Evolutionary conservation across 495 filamentous ascomycete species (phyloP).

Genomic region (Bryoglossum gracile): DNA sequence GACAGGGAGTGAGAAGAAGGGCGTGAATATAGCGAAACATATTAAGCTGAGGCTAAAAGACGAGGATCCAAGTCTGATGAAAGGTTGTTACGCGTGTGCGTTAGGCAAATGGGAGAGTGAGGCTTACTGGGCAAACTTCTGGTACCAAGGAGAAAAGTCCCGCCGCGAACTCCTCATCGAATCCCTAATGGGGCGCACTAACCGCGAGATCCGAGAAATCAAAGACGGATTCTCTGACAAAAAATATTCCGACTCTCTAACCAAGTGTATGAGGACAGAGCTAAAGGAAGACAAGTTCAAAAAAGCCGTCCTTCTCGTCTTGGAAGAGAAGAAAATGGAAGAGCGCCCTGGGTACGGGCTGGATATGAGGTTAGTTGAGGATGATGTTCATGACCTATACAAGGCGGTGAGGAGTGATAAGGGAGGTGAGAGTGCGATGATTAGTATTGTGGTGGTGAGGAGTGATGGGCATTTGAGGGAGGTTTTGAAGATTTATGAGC

Average conservation of each 20-base stretch:
- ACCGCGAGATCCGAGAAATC: slow-evolving; percentile 80
- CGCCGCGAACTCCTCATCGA: slow-evolving; percentile 88
- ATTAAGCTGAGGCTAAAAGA: slow-evolving; percentile 74
- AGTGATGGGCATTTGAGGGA: slow-evolving; percentile 77
- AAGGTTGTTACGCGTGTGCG: slow-evolving; percentile 82
- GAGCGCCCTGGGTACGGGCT: slow-evolving; percentile 38
- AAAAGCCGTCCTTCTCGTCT: slow-evolving; percentile 72
- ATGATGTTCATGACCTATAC: slow-evolving; percentile 67
- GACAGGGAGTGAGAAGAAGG: slow-evolving; percentile 57
- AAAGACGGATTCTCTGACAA: slow-evolving; percentile 91
- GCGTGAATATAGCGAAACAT: slow-evolving; percentile 94
- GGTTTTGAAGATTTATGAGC: slow-evolving; percentile 66
- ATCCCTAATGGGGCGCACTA: slow-evolving; percentile 78
- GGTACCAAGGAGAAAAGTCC: slow-evolving; percentile 85
- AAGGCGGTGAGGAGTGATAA: slow-evolving; percentile 62
- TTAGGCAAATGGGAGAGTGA: slow-evolving; percentile 90
- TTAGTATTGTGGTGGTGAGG: slow-evolving; percentile 71
- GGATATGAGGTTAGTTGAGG: slow-evolving; percentile 45
- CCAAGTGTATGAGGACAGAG: slow-evolving; percentile 82
- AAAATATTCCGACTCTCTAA: slow-evolving; percentile 77
- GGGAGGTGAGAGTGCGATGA: slow-evolving; percentile 88
- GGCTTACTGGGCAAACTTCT: slow-evolving; percentile 97
- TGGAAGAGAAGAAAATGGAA: slow-evolving; percentile 77
- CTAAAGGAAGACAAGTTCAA: slow-evolving; percentile 94
- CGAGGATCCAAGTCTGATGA: slow-evolving; percentile 61